Evolutionary conservation across 495 filamentous ascomycete genomes (phyloP).

Genomic region (Penicillium herquei): DNA sequence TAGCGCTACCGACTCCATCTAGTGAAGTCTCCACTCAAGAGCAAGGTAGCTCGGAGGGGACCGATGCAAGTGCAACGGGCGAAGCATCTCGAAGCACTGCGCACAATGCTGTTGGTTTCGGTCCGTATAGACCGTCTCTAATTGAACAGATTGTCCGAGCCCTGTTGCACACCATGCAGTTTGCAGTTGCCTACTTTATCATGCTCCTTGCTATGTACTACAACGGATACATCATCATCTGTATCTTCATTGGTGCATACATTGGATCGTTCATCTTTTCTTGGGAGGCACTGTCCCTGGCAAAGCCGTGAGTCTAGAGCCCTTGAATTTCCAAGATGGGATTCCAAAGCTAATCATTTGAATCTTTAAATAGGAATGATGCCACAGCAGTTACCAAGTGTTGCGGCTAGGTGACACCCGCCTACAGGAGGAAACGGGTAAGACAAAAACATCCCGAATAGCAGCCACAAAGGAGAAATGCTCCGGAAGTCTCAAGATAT

Average conservation of each 20-base stretch:
- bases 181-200: slow-evolving; percentile 68
- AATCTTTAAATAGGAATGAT: slow-evolving; percentile 26
- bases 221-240: slow-evolving; percentile 52
- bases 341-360: not conserved
- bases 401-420: slow-evolving; percentile 19
- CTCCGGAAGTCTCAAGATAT: too few relatives aligned
- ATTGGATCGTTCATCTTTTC: slow-evolving; percentile 58
- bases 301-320: slow-evolving; percentile 15
- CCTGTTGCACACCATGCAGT: slow-evolving; percentile 62
- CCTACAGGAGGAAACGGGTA: not conserved
- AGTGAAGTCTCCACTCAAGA: too few relatives aligned
- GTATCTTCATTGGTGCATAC: slow-evolving; percentile 53
- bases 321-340: not conserved
- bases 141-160: slow-evolving; percentile 62
- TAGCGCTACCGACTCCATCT: too few relatives aligned
- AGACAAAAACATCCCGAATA: not conserved
- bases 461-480: too few relatives aligned
- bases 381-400: slow-evolving; percentile 35
- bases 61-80: not conserved
- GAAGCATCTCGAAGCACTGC: too few relatives aligned
- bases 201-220: slow-evolving; percentile 71
- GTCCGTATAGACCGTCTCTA: slow-evolving; percentile 45
- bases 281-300: slow-evolving; percentile 44
- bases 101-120: not conserved
- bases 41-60: not conserved